Percentiles rank a stretch among this genome's conserved stretches.
phyloP scores from a whole-genome alignment of 108 stramenopile species.

The Poteriospumella lacustris region DNA sequence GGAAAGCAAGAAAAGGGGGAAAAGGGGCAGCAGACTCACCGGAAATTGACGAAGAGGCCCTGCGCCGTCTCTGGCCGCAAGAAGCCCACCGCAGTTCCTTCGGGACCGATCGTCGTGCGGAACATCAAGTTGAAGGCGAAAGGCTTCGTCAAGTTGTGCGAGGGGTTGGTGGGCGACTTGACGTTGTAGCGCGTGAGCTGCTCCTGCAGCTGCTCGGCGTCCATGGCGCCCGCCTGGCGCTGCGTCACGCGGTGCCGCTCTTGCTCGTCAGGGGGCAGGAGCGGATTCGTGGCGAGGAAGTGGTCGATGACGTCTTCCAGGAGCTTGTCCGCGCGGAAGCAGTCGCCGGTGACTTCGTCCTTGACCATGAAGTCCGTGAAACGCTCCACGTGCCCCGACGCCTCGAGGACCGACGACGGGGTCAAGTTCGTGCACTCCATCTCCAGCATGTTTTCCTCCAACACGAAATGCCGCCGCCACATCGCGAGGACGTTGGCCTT shows the following conservation, averaged over 20 bases:
- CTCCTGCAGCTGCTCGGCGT: conserved; percentile 81
- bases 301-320: conserved; percentile 96
- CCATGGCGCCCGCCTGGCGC: conserved; percentile 94
- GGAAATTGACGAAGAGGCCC: conserved; percentile 94
- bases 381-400: conserved; percentile 96
- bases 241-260: conserved; percentile 83
- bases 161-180: conserved; percentile 36
- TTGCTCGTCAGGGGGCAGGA: conserved; percentile 65
- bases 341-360: conserved; percentile 73
- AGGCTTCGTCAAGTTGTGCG: conserved; percentile 75
- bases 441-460: conserved; percentile 94
- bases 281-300: conserved; percentile 70
- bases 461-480: conserved; percentile 96
- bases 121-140: conserved; percentile 99
- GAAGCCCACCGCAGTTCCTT: conserved; percentile 91
- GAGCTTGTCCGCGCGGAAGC: conserved; percentile 93
- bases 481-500: conserved; percentile 91
- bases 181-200: conserved; percentile 46
- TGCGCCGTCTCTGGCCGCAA: conserved; percentile 97
- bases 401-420: conserved; percentile 86
- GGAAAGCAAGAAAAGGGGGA: too few species aligned
- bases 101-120: conserved; percentile 97
- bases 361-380: conserved; percentile 99
- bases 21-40: too few species aligned
- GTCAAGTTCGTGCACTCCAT: conserved; percentile 99